phyloP scores from a whole-genome alignment of 148 eudicot genomes.

The Limonium bicolor region DNA sequence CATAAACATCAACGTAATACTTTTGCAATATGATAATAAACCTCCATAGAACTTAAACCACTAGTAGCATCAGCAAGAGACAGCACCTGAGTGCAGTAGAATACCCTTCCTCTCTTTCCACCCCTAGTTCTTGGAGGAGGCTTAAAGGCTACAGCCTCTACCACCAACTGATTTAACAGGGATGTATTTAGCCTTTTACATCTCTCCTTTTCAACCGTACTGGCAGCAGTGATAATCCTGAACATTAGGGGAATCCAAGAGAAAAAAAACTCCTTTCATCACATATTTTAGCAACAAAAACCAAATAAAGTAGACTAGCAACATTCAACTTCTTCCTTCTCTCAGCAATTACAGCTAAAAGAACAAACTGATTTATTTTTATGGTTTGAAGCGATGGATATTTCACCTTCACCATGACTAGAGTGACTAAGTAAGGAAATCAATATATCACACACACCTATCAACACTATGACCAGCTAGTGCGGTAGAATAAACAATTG shows the following conservation, averaged over 20 bases:
- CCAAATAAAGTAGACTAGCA: neutral
- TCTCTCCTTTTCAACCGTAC: conserved; percentile 78
- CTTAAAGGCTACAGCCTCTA: conserved; percentile 87
- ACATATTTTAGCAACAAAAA: conserved; percentile 1
- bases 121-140: conserved; percentile 92
- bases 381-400: neutral
- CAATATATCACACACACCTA: conserved; percentile 80
- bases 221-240: conserved; percentile 83
- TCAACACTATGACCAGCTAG: conserved; percentile 79
- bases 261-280: neutral
- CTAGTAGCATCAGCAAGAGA: neutral
- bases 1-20: neutral
- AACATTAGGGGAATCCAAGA: conserved; percentile 2
- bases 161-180: conserved; percentile 73
- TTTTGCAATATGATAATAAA: neutral
- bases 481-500: conserved; percentile 93
- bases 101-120: conserved; percentile 92
- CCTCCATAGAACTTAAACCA: neutral
- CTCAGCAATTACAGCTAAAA: no score
- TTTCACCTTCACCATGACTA: neutral
- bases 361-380: no score
- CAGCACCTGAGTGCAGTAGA: conserved; percentile 91
- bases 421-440: neutral
- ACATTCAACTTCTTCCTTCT: no score
- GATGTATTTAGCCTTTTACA: conserved; percentile 77